Base-by-base conservation (phyloP, 1,284 basidiomycete genomes). In the Microbotryum violaceum region DNA sequence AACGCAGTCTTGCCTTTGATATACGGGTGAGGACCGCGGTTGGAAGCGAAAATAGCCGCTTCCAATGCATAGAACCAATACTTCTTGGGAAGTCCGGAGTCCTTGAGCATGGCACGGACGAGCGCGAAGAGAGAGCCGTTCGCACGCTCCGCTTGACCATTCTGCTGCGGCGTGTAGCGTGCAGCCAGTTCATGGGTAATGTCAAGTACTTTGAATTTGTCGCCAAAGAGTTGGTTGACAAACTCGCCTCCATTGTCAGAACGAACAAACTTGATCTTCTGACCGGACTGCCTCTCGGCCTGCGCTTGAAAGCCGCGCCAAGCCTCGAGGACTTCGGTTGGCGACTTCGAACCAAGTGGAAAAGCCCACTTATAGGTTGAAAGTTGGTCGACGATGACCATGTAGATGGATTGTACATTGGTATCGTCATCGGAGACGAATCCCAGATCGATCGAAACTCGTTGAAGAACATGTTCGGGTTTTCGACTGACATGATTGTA, bases 221-320 rank as follows among this genome's bases (percentile, higher is more conserved):
- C 44, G 6, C 5, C 14, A 33, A 61, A 59, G 4, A 50, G 25
- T 12, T 51, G 42, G 23, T 49, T 54, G n/a, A 45, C 50, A 47
- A 63, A 66, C 50, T 66, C 62, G 25, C 54, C 54, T 8, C 63
- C 65, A 44, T 57, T 59, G 52, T 64, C 62, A 20, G 57, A 31
- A 10, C 9, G 31, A 31, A 31, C 31, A 31, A 31, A 31, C n/a
- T 31, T 31, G 31, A 31, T 31, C 31, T 31, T 31, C 31, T 31
- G 31, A 10, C 31, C 31, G 31, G 31, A 31, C 31, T 31, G 31
- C 31, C 31, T 31, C 31, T 31, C 31, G 31, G 9, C 31, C 31
- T 31, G 31, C 31, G 31, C 31, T 31, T 31, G 31, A 31, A 31
- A 31, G 31, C 31, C 31, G 9, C 31, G 31, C 31, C 31, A 31